These are phyloP conservation scores for Zostera marina DNA, from an alignment of 116 monocot species.

Conservation along the genomic window DNA sequence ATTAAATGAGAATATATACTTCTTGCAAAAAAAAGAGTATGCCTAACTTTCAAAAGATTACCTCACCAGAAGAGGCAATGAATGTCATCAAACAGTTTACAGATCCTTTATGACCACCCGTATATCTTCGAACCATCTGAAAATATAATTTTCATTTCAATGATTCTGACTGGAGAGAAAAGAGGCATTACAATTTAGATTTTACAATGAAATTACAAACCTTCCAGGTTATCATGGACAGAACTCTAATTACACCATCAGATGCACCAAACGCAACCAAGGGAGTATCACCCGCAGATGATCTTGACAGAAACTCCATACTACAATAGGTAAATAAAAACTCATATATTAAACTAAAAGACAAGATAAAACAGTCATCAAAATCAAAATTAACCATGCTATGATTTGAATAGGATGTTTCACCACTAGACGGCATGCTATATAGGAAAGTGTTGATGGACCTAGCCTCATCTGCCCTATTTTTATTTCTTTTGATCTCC, in stretches of 20 bases:
- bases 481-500: too few relatives aligned
- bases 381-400: too few relatives aligned
- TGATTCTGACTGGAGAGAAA: not conserved
- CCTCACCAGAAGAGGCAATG: conserved; percentile 93
- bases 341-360: not conserved
- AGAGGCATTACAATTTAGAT: conserved; percentile 4
- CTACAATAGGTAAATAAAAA: conserved; percentile 28
- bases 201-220: conserved; percentile 18
- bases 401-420: too few relatives aligned
- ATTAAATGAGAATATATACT: too few relatives aligned
- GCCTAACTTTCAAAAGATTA: conserved; percentile 16
- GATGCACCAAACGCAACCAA: conserved; percentile 96
- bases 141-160: conserved; percentile 13
- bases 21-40: conserved; percentile 1
- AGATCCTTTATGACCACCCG: conserved; percentile 98
- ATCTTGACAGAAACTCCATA: conserved; percentile 91
- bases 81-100: conserved; percentile 93
- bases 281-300: conserved; percentile 68
- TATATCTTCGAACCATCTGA: conserved; percentile 94
- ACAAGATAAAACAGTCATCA: not conserved
- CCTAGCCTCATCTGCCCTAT: too few relatives aligned
- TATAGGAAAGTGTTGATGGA: too few relatives aligned
- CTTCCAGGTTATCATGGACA: conserved; percentile 99
- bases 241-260: conserved; percentile 96
- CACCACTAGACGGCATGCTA: too few relatives aligned